These are phyloP conservation scores for Silybum marianum DNA, from an alignment of 129 eudicot species.

Conservation along the genomic window DNA sequence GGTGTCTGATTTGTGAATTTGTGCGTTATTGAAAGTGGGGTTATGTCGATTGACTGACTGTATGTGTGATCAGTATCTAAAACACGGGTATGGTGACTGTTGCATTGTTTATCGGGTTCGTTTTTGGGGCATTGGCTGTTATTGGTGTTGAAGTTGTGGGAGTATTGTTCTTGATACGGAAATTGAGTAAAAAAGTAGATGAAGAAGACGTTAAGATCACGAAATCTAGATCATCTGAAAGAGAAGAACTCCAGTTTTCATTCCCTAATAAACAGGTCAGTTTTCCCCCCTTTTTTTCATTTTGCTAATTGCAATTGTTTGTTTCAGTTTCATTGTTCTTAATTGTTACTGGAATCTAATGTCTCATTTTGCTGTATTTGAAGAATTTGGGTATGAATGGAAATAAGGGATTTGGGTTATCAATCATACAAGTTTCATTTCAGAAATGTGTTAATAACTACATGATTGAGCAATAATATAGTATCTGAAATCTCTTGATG, in stretches of 20 bases:
- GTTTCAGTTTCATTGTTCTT: neutral
- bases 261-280: conserved; percentile 57
- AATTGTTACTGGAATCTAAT: neutral
- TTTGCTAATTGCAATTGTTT: neutral
- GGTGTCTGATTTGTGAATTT: conserved; percentile 11
- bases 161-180: conserved; percentile 40
- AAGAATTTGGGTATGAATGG: neutral
- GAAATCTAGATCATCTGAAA: conserved; percentile 3
- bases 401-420: neutral
- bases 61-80: neutral
- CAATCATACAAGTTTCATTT: neutral
- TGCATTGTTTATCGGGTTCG: conserved; percentile 47
- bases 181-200: conserved; percentile 38
- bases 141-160: conserved; percentile 53
- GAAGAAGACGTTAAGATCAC: conserved; percentile 31
- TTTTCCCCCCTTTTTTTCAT: neutral
- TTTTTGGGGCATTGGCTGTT: conserved; percentile 59
- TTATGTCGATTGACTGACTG: neutral
- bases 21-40: conserved; percentile 19
- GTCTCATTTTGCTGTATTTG: neutral
- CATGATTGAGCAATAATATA: no score
- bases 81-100: conserved; percentile 37
- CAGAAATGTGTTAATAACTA: neutral
- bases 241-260: conserved; percentile 34
- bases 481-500: neutral